Evolutionary conservation across 768 basidiomycete species (phyloP).

Genomic region (Tylopilus balloui): DNA sequence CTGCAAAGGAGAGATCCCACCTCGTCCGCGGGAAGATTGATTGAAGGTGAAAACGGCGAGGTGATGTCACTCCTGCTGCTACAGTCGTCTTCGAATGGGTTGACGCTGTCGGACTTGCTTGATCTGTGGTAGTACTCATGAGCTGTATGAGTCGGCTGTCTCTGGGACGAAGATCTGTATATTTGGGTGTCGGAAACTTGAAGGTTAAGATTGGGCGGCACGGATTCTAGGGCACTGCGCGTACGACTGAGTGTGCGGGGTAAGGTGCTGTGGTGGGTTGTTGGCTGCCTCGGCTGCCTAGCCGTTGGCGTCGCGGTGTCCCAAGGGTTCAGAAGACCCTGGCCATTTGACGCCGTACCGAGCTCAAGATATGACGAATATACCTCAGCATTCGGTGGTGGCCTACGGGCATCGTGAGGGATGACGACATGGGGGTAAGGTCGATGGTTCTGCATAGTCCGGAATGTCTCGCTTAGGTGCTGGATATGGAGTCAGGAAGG

Average conservation of each 20-base stretch:
- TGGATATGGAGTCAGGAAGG: neutral
- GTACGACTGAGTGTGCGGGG: constrained; percentile 35
- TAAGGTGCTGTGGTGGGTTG: constrained; percentile 16
- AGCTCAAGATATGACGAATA: constrained; percentile 33
- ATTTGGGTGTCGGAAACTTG: constrained; percentile 47
- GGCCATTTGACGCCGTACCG: constrained; percentile 15
- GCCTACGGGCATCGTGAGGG: constrained; percentile 34
- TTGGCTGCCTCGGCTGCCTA: constrained; percentile 22
- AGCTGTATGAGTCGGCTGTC: constrained; percentile 18
- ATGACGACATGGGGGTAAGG: constrained; percentile 37
- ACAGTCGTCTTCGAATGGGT: constrained; percentile 12
- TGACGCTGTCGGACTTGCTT: constrained; percentile 38
- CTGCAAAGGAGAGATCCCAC: constrained; percentile 33
- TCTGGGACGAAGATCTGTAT: constrained; percentile 42
- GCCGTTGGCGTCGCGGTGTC: constrained; percentile 28
- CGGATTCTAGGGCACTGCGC: constrained; percentile 34
- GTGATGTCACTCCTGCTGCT: constrained; percentile 19
- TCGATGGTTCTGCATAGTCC: constrained; percentile 27
- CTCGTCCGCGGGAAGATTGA: constrained; percentile 34
- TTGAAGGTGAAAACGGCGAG: constrained; percentile 35
- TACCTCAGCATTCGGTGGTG: constrained; percentile 26
- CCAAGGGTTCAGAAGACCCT: constrained; percentile 32
- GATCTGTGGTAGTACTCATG: constrained; percentile 34
- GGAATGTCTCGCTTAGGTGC: neutral
- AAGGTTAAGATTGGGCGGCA: constrained; percentile 35